Base-by-base conservation (phyloP, 495 filamentous ascomycete species). In the Aspergillus sclerotioniger region DNA sequence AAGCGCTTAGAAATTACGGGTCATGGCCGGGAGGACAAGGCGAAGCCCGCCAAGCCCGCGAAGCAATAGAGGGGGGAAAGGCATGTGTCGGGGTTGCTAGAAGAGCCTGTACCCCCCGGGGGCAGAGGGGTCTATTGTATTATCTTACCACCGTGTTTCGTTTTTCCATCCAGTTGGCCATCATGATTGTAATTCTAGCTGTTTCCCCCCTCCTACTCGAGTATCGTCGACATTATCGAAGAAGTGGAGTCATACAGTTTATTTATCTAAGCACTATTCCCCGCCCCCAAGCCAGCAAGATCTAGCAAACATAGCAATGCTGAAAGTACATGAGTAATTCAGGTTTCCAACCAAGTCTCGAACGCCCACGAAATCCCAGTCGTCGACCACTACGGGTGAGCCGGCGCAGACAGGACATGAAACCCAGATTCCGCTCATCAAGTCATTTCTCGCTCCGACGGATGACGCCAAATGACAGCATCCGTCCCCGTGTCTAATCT, bases 1-100 rank as follows among this genome's bases (percentile, higher is more conserved):
- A 66, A 79, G 68, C 80, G 77, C 75, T 76, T 90, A 55, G 74
- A 76, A 29, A 52, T 72, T 25, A 28, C n/a, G 13, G 25, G 47
- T 31, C 41, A 58, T 21, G 55, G 62, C 35, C 33, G 52, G 50
- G 32, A 32, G 25, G 25, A 9, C 44, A 31, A 51, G 53, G 46
- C 50, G 52, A 59, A 61, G 54, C 10, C 44, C 50, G 31, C 51
- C 8, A 35, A 41, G 58, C 10, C 32, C 28, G 35, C 57, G 41
- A 41, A 37, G 25, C 32, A 60, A 32, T 56, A 61, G 48, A 44
- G 50, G n/a, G n/a, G n/a, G n/a, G n/a, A n/a, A n/a, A n/a, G n/a
- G n/a, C n/a, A n/a, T n/a, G n/a, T n/a, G n/a, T n/a, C n/a, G n/a
- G n/a, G n/a, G 51, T 50, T 44, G 31, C 54, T 37, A 31, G 13